Conservation (phyloP, 257 asterid genomes). For the Lycium barbarum region DNA sequence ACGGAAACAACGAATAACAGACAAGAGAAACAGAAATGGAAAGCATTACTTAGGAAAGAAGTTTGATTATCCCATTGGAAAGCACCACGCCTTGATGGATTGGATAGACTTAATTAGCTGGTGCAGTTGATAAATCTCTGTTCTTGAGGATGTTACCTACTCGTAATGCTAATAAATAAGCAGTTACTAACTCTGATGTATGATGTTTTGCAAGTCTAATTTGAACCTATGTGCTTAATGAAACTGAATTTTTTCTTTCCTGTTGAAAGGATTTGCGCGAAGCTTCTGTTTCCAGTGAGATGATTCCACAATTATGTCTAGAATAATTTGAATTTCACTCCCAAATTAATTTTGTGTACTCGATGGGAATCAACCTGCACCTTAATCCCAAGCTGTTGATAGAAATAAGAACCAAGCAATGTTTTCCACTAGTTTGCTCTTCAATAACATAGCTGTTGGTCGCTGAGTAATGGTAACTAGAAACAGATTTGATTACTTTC, state of each 20-base stretch:
- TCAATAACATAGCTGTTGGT: too few species aligned
- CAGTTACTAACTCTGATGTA: too few species aligned
- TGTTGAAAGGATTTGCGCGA: conserved; percentile 64
- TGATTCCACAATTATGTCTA: conserved; percentile 38
- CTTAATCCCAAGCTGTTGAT: neutral
- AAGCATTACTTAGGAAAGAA: neutral
- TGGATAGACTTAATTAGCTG: too few species aligned
- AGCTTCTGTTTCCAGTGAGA: conserved; percentile 59
- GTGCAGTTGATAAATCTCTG: too few species aligned
- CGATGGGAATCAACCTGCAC: neutral
- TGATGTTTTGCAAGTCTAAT: neutral
- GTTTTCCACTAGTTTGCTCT: neutral
- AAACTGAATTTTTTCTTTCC: conserved; percentile 28
- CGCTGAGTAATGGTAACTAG: neutral
- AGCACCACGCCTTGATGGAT: too few species aligned
- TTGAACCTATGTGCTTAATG: conserved; percentile 15
- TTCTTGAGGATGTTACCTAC: too few species aligned
- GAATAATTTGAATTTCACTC: neutral
- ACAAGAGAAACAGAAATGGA: neutral
- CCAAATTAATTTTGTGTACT: neutral
- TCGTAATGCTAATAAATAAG: neutral
- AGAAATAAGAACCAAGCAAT: neutral
- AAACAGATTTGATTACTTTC: neutral
- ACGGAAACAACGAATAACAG: neutral
- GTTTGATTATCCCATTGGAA: too few species aligned